Conservation (phyloP, 768 basidiomycete species). For the Kwoniella shandongensis region DNA sequence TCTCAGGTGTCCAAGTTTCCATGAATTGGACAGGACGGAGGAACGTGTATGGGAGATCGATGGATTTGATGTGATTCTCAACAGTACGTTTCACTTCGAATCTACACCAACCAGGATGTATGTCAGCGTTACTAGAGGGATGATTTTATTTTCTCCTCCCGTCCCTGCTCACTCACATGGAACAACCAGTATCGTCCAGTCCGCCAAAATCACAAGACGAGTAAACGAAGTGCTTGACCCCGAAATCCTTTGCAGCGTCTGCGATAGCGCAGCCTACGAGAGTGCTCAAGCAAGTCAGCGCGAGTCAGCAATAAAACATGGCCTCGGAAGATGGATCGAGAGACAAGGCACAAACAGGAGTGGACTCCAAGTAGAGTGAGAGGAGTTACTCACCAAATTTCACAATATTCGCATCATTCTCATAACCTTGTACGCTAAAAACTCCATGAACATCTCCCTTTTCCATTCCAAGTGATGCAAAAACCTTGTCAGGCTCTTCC, state of each 20-base stretch:
- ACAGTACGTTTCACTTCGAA: slow-evolving; percentile 32
- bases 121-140: not conserved
- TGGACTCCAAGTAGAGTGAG: not conserved
- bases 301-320: not conserved
- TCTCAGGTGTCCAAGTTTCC: slow-evolving; percentile 25
- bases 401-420: slow-evolving; percentile 17
- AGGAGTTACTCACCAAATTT: slow-evolving; percentile 28
- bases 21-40: slow-evolving; percentile 38
- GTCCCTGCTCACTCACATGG: slow-evolving; percentile 8
- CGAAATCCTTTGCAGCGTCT: slow-evolving; percentile 21
- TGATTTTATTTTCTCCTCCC: not conserved
- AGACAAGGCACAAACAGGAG: no score
- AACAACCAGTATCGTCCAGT: slow-evolving; percentile 10
- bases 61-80: slow-evolving; percentile 27
- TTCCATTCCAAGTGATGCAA: slow-evolving; percentile 7
- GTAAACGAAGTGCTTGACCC: slow-evolving; percentile 32
- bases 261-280: slow-evolving; percentile 27
- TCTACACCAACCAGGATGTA: slow-evolving; percentile 1
- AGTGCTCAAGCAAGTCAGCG: not conserved
- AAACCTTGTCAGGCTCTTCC: slow-evolving; percentile 29
- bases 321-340: no score
- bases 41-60: slow-evolving; percentile 19
- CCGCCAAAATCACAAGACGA: slow-evolving; percentile 27
- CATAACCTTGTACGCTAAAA: slow-evolving; percentile 34
- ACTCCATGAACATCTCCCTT: slow-evolving; percentile 29